Evolutionary conservation across 1,284 basidiomycete species (phyloP), one percentile per base, ranked within the genome.

Genomic region (Leccinum huronense): DNA sequence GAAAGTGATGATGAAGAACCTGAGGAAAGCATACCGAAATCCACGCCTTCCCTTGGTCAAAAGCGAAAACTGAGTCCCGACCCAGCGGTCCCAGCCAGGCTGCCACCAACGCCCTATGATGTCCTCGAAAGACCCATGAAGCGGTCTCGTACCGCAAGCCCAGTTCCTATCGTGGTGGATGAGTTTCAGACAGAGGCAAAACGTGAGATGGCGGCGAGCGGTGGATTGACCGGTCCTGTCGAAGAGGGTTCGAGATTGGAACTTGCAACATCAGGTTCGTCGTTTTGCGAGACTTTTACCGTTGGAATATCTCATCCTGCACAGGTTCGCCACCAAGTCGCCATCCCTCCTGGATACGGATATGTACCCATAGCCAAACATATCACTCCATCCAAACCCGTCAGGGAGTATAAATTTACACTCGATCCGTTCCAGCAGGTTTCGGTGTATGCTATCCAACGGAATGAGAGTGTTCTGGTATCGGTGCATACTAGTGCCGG

Each of bases 401-500:
- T 90, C 45, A 86, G 94, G 63, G 88, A 91, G 74, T 99, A 98
- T 83, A 94, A 95, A 67, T 99, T 99, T 81, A 91, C 89, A 58
- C 85, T 99, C 63, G 97, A 99, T 80, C 97, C 97, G 27, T 99
- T 99, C 82, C 97, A 99, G 76, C 86, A 90, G 75, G 95, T 98
- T 58, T 94, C 97, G 1, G 90, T 98, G 16, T 86, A 92, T 68
- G 96, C 94, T 61, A 99, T 99, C 65, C 95, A 99, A 78, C 84
- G 97, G 38, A 96, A 96, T 76, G 97, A 99, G 80, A 95, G 92
- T 72, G 97, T 99, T 3, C 84, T 99, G 58, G 97, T 99, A 1
- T 98, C 96, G n/a, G 97, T 97, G 0, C 97, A 99, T 80, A 99
- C 97, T 1, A 96, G 93, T 78, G 97, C 97, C 16, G 97, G 97